phyloP scores from a whole-genome alignment of 129 eudicot genomes.

The Kitagawia praeruptora region DNA sequence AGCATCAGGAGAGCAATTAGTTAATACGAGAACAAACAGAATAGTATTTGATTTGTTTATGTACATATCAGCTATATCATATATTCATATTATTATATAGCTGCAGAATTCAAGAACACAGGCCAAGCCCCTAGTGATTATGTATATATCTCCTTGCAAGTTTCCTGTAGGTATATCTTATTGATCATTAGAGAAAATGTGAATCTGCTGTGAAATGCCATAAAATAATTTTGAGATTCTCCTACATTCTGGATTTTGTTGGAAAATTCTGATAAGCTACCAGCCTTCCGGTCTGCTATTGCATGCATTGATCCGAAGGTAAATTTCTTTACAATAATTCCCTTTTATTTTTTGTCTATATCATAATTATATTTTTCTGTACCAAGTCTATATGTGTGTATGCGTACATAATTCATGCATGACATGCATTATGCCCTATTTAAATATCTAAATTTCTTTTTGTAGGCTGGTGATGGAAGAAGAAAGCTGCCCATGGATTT shows the following conservation, averaged over 20 bases:
- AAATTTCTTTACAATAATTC: slow-evolving; percentile 7
- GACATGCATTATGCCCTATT: background rate
- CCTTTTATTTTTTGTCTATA: background rate
- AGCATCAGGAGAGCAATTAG: background rate
- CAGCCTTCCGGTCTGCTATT: slow-evolving; percentile 83
- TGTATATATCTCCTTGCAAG: background rate
- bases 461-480: slow-evolving; percentile 54
- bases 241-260: slow-evolving; percentile 39
- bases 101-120: background rate
- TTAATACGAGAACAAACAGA: background rate
- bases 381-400: background rate
- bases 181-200: background rate
- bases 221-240: slow-evolving; percentile 1
- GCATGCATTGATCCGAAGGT: slow-evolving; percentile 66
- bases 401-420: background rate
- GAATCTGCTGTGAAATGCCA: slow-evolving; percentile 2
- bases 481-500: slow-evolving; percentile 24
- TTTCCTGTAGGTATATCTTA: background rate
- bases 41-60: background rate
- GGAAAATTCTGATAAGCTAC: slow-evolving; percentile 34
- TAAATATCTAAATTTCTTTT: background rate
- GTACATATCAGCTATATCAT: background rate
- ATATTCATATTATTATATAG: background rate
- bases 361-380: background rate
- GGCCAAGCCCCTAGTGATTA: background rate